Evolutionary conservation across 2,329 filamentous ascomycete species (phyloP).

Genomic region (Fusarium sp.): DNA sequence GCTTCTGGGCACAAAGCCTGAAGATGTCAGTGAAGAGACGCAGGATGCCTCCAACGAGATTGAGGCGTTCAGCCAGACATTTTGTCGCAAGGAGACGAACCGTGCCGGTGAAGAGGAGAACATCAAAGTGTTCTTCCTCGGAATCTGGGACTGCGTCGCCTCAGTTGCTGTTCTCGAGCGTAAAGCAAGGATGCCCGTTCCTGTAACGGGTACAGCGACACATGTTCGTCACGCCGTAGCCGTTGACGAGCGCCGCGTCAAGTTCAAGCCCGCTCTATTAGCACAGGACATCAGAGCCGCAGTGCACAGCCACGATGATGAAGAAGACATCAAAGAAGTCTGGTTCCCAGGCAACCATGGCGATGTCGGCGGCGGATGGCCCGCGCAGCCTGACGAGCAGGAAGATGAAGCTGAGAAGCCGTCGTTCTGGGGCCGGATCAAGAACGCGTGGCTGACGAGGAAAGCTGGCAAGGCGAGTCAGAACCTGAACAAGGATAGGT

Average conservation of each 20-base stretch:
- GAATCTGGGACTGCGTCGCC: slow-evolving; percentile 63
- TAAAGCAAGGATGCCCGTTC: slow-evolving; percentile 49
- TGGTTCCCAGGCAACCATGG: slow-evolving; percentile 65
- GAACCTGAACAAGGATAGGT: slow-evolving; percentile 44
- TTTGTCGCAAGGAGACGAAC: slow-evolving; percentile 51
- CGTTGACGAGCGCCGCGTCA: slow-evolving; percentile 62
- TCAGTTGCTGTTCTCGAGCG: slow-evolving; percentile 55
- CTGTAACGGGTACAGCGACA: slow-evolving; percentile 51
- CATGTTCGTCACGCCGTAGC: slow-evolving; percentile 62
- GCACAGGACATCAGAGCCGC: slow-evolving; percentile 49
- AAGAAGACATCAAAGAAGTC: slow-evolving; percentile 57
- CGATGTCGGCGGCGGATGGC: slow-evolving; percentile 63
- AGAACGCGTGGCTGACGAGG: slow-evolving; percentile 47
- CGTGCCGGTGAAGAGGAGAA: slow-evolving; percentile 39
- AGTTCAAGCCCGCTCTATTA: slow-evolving; percentile 62
- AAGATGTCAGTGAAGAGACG: slow-evolving; percentile 37
- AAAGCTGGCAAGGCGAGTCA: slow-evolving; percentile 44
- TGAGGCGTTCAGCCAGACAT: slow-evolving; percentile 56
- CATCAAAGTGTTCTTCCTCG: slow-evolving; percentile 62
- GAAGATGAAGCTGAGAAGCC: slow-evolving; percentile 37
- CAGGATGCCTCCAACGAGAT: slow-evolving; percentile 47
- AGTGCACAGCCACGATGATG: slow-evolving; percentile 17
- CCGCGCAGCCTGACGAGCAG: slow-evolving; percentile 35
- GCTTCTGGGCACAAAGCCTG: slow-evolving; percentile 31
- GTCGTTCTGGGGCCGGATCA: slow-evolving; percentile 47